Percentiles rank a stretch among this genome's conserved stretches.
phyloP scores from a whole-genome alignment of 495 filamentous ascomycete genomes.

The Lasiosphaeria hispida region DNA sequence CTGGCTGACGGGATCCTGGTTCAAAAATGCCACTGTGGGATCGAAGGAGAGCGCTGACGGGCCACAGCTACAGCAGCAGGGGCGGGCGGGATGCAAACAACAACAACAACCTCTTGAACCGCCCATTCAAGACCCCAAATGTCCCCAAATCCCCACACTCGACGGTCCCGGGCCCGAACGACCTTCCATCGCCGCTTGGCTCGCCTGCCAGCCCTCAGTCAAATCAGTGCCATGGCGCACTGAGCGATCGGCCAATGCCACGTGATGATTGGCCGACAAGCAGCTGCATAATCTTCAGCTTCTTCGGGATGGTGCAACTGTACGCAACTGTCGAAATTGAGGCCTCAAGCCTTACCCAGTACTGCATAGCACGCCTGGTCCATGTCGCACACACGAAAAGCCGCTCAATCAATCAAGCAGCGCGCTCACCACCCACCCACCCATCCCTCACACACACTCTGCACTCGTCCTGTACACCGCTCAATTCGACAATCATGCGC shows the following conservation, averaged over 20 bases:
- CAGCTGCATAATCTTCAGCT: conserved; percentile 13
- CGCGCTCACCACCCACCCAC: not conserved
- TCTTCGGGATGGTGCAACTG: not conserved
- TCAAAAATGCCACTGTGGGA: not conserved
- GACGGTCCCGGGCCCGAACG: too few relatives aligned
- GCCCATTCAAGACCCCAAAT: not conserved
- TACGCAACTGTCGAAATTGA: not conserved
- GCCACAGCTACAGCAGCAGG: not conserved
- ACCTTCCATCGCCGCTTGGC: too few relatives aligned
- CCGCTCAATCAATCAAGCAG: too few relatives aligned
- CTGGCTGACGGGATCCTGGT: not conserved
- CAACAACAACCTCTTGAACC: not conserved
- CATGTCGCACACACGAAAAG: too few relatives aligned
- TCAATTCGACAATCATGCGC: not conserved
- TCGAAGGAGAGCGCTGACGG: not conserved
- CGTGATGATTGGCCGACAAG: conserved; percentile 9
- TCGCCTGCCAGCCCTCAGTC: too few relatives aligned
- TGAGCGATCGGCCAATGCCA: not conserved
- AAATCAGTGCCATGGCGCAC: not conserved
- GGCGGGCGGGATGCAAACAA: not conserved
- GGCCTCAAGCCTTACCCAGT: not conserved
- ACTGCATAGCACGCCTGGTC: not conserved
- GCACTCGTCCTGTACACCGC: not conserved
- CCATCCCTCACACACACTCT: not conserved
- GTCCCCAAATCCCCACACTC: not conserved